Base-by-base conservation (phyloP, 176 grass and related monocot species). In the Cenchrus purpureus region DNA sequence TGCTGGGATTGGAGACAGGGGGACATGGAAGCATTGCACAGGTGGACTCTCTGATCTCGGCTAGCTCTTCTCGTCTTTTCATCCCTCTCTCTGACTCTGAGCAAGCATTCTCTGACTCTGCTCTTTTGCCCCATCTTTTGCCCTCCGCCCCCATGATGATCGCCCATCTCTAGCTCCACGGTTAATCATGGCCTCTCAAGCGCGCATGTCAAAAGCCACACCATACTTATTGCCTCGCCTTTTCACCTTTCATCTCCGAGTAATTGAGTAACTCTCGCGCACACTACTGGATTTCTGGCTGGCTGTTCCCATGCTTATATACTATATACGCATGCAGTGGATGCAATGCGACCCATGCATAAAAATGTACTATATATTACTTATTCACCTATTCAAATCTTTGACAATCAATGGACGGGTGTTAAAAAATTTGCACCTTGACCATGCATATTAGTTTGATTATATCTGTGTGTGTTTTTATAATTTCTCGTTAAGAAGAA, bases 171-270 rank as follows among this genome's bases (percentile, higher is more conserved):
- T 45, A 31, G 0, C 31, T 31, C 9, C 76, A 72, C 51, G 61
- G 79, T 63, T 79, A 87, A 87, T 90, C 80, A 90, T 90, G 80
- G 60, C 15, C 68, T 87, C 84, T 87, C 80, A 16, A 90, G 84
- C 89, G 60, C 89, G 89, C 89, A 48, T 87, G 89, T 87, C 31
- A 87, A 90, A 90, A 90, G 89, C 74, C n/a, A n/a, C 57, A 14
- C 57, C 51, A 32, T 59, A 68, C 72, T 86, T 59, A 22, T 68
- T 51, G 13, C 48, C 63, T 9, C 42, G 42, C 12, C 77, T 86
- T 40, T 49, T 65, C n/a, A 61, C 59, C 37, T 78, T 72, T 48
- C 65, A 72, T 73, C 84, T 72, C 71, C 15, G 70, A 73, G 70
- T 73, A 73, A 73, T 73, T n/a, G 73, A 90, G 73, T 76, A 56